Conservation (phyloP, 345 rosid genomes). For the Camelina sativa region DNA sequence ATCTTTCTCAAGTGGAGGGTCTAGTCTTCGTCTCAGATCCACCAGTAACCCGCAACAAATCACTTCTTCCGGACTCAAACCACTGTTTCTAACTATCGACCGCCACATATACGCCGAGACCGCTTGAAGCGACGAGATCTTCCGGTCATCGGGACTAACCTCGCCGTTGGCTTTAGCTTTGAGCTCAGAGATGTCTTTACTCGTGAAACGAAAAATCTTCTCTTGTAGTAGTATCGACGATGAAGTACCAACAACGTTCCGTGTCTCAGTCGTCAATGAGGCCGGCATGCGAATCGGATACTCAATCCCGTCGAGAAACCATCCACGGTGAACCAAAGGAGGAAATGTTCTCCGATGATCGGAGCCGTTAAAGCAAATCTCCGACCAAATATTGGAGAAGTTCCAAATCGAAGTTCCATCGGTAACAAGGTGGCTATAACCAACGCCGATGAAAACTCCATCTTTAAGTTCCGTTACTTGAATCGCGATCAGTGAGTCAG, state of each 20-base stretch:
- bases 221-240: constrained; percentile 30
- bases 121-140: constrained; percentile 50
- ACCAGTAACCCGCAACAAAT: constrained; percentile 13
- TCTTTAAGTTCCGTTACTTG: constrained; percentile 47
- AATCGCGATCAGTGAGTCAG: constrained; percentile 40
- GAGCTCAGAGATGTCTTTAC: constrained; percentile 31
- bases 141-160: neutral
- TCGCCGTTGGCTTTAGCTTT: constrained; percentile 47
- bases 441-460: constrained; percentile 45
- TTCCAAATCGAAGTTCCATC: constrained; percentile 52
- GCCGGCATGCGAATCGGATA: constrained; percentile 44
- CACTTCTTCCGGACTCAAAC: constrained; percentile 21
- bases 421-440: constrained; percentile 37
- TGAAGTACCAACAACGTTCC: neutral
- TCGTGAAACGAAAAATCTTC: constrained; percentile 46
- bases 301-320: constrained; percentile 32
- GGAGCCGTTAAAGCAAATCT: constrained; percentile 38
- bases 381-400: constrained; percentile 51
- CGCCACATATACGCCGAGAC: constrained; percentile 40
- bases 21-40: constrained; percentile 38
- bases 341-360: neutral
- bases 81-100: constrained; percentile 22
- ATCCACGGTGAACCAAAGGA: constrained; percentile 33
- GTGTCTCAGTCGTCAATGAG: neutral
- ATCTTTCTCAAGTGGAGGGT: constrained; percentile 27